Percentiles rank a stretch among this genome's conserved stretches.
Conservation (phyloP, 2,329 filamentous ascomycete genomes). For the Byssothecium circinans region DNA sequence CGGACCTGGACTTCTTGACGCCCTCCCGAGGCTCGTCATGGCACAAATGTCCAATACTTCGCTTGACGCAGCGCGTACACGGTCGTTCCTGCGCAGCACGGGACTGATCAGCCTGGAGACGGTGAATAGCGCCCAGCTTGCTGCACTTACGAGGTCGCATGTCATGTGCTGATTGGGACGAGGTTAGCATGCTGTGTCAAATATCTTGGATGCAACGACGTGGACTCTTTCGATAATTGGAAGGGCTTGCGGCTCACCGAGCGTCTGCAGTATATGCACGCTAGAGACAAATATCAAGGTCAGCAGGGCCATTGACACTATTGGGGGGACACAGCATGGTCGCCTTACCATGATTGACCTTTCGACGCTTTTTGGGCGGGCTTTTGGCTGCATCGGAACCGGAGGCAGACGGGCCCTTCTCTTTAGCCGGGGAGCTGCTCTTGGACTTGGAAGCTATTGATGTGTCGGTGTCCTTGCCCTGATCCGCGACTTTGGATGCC, state of each 20-base stretch:
- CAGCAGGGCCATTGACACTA: slow-evolving; percentile 29
- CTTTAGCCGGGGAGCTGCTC: slow-evolving; percentile 20
- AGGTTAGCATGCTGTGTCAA: slow-evolving; percentile 38
- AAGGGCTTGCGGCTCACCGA: slow-evolving; percentile 47
- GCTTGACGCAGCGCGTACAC: slow-evolving; percentile 96
- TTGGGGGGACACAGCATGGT: slow-evolving; percentile 26
- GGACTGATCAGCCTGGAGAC: slow-evolving; percentile 38
- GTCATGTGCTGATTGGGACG: slow-evolving; percentile 52
- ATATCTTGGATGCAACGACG: slow-evolving; percentile 22
- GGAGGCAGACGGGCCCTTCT: slow-evolving; percentile 29
- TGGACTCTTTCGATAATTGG: slow-evolving; percentile 25
- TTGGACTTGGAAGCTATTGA: slow-evolving; percentile 31
- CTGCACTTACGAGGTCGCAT: slow-evolving; percentile 51
- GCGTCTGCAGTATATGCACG: slow-evolving; percentile 57
- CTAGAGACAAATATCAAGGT: slow-evolving; percentile 32
- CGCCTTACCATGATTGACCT: slow-evolving; percentile 55
- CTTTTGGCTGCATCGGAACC: slow-evolving; percentile 34
- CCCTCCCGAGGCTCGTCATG: slow-evolving; percentile 92
- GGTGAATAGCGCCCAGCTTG: slow-evolving; percentile 7
- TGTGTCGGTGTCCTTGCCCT: slow-evolving; percentile 30
- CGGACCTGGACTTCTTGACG: slow-evolving; percentile 75
- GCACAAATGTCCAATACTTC: slow-evolving; percentile 97
- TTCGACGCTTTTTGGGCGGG: slow-evolving; percentile 53
- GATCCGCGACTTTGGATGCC: slow-evolving; percentile 30
- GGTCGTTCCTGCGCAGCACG: slow-evolving; percentile 73